A percentile compares a stretch with the other conserved stretches of the same genome.
Evolutionary conservation across 805 yeast species (phyloP).

Genomic region (Clavispora asparagi): DNA sequence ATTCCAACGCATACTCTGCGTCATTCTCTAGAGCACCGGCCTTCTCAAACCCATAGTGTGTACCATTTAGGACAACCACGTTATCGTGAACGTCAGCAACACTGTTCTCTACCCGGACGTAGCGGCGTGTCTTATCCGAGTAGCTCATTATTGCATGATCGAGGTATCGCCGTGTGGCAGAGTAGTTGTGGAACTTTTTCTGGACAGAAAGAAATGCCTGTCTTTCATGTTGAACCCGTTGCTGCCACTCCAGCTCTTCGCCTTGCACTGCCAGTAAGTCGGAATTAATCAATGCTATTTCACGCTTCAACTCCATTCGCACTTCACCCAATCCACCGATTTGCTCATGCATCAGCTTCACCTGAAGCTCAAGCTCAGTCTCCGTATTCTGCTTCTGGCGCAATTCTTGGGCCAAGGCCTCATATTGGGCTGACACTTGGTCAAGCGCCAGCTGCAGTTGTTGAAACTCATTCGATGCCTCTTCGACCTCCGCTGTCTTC

Average conservation of each 20-base stretch:
- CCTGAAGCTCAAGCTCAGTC: not conserved
- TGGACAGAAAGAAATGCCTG: conserved; percentile 14
- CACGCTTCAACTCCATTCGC: conserved; percentile 5
- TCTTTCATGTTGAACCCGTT: conserved; percentile 17
- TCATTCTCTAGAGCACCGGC: not conserved
- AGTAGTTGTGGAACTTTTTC: conserved; percentile 25
- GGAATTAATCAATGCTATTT: conserved; percentile 2
- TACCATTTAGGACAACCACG: not conserved
- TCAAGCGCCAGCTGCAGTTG: not conserved
- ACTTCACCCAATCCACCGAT: not conserved
- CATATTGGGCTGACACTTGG: conserved; percentile 1
- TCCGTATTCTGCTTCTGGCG: too few relatives aligned
- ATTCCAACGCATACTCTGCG: not conserved
- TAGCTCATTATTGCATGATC: conserved; percentile 45
- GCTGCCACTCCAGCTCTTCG: not conserved
- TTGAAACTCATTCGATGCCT: not conserved
- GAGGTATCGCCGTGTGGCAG: conserved; percentile 34
- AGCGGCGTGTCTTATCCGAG: conserved; percentile 23
- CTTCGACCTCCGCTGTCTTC: not conserved
- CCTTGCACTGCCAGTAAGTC: conserved; percentile 6
- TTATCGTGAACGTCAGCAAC: not conserved
- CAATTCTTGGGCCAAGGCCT: conserved; percentile 8
- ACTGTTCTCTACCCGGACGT: conserved; percentile 8
- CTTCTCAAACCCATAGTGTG: not conserved
- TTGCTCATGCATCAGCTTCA: not conserved